A percentile compares a stretch with the other conserved stretches of the same genome.
phyloP scores from a whole-genome alignment of 2,329 filamentous ascomycete species.

The Sporothrix brasiliensis region DNA sequence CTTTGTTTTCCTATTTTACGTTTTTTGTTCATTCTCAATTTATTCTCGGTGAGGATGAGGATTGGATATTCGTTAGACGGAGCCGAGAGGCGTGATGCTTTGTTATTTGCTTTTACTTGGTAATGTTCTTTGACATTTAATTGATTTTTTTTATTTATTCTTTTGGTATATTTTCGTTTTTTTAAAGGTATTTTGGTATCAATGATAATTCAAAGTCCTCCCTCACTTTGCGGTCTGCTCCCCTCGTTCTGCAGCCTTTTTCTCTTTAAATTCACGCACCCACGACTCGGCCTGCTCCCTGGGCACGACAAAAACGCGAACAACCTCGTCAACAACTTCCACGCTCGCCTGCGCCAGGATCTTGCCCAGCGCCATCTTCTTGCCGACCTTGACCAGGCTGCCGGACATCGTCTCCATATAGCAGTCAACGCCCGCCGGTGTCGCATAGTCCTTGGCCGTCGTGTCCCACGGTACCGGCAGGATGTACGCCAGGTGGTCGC shows the following conservation, averaged over 20 bases:
- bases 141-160: conserved; percentile 1
- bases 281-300: conserved; percentile 69
- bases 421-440: conserved; percentile 69
- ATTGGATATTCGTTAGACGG: not conserved
- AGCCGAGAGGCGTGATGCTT: too few species aligned
- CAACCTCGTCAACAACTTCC: conserved; percentile 83
- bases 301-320: conserved; percentile 82
- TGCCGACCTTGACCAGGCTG: conserved; percentile 85
- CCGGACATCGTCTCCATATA: conserved; percentile 83
- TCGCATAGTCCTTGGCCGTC: conserved; percentile 68
- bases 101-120: conserved; percentile 18
- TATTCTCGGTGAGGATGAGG: not conserved
- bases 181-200: too few species aligned
- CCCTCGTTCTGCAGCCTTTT: conserved; percentile 59
- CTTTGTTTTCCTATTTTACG: not conserved
- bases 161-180: not conserved
- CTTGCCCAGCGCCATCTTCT: conserved; percentile 76
- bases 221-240: conserved; percentile 32
- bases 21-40: not conserved
- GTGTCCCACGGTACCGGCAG: conserved; percentile 86
- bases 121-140: not conserved
- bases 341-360: conserved; percentile 72
- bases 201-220: too few species aligned
- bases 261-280: conserved; percentile 81
- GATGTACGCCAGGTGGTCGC: conserved; percentile 80